These are phyloP conservation scores for Arthrobotrys iridis DNA, from an alignment of 2,329 filamentous ascomycete genomes.

Conservation along the genomic window DNA sequence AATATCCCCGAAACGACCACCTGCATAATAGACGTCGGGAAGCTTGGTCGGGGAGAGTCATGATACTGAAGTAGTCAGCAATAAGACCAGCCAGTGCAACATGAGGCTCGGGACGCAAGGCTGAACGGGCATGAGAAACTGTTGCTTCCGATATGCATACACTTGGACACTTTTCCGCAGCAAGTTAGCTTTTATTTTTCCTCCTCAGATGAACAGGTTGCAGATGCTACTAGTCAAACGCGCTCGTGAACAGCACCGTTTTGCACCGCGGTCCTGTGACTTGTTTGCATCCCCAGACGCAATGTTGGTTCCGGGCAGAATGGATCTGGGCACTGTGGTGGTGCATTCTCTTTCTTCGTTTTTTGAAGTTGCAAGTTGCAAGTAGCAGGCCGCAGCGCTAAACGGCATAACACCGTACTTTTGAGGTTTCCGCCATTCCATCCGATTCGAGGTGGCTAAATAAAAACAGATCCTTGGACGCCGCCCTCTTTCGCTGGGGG, in stretches of 20 bases:
- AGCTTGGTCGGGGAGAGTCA: slow-evolving; percentile 37
- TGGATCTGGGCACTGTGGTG: slow-evolving; percentile 12
- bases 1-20: slow-evolving; percentile 17
- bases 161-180: slow-evolving; percentile 8
- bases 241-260: not conserved
- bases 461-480: slow-evolving; percentile 50
- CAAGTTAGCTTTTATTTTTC: not conserved
- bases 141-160: slow-evolving; percentile 22
- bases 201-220: not conserved
- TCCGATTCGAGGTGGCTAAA: slow-evolving; percentile 48
- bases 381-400: slow-evolving; percentile 25
- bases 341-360: slow-evolving; percentile 21
- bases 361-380: slow-evolving; percentile 29
- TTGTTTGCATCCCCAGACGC: slow-evolving; percentile 17
- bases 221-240: not conserved
- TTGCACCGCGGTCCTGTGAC: slow-evolving; percentile 44
- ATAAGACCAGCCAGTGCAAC: slow-evolving; percentile 41
- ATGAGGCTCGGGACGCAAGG: slow-evolving; percentile 45
- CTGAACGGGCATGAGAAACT: slow-evolving; percentile 20
- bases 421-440: slow-evolving; percentile 19
- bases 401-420: slow-evolving; percentile 20
- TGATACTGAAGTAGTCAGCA: slow-evolving; percentile 30
- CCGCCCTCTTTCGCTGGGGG: slow-evolving; percentile 22
- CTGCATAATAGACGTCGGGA: slow-evolving; percentile 33
- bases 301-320: slow-evolving; percentile 30